Conservation (phyloP, 23 red algal genomes). For the Gracilaria domingensis region DNA sequence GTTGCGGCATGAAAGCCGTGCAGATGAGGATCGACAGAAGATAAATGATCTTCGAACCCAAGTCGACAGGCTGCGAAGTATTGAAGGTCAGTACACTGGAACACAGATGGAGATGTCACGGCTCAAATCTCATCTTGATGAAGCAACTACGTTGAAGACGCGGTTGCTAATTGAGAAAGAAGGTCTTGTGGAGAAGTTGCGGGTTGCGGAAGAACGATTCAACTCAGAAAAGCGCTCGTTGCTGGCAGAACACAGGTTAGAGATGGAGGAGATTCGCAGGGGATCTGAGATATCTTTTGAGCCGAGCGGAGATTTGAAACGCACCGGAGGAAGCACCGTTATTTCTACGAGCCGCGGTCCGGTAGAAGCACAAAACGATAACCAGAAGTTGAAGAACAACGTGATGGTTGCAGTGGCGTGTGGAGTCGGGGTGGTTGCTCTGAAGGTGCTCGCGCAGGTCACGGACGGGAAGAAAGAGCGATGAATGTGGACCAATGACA, state of each 20-base stretch:
- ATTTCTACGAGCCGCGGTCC: constrained; percentile 2
- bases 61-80: constrained; percentile 33
- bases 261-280: constrained; percentile 56
- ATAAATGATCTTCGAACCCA: constrained; percentile 35
- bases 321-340: constrained; percentile 16
- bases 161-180: constrained; percentile 41
- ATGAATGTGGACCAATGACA: not conserved
- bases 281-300: constrained; percentile 42
- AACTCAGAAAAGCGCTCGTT: constrained; percentile 38
- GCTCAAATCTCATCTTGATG: constrained; percentile 33
- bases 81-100: constrained; percentile 23
- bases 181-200: constrained; percentile 34
- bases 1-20: constrained; percentile 18
- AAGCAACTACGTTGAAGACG: constrained; percentile 3
- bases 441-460: constrained; percentile 43
- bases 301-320: not conserved
- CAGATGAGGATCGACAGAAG: constrained; percentile 38
- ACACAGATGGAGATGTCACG: constrained; percentile 39
- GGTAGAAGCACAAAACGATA: not conserved
- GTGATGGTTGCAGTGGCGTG: constrained; percentile 40
- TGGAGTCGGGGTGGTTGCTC: constrained; percentile 47
- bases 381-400: constrained; percentile 24
- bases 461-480: not conserved
- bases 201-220: constrained; percentile 42
- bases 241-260: constrained; percentile 39